These are phyloP conservation scores for Nematodospora valgi DNA, from an alignment of 805 yeast species.

Conservation along the genomic window DNA sequence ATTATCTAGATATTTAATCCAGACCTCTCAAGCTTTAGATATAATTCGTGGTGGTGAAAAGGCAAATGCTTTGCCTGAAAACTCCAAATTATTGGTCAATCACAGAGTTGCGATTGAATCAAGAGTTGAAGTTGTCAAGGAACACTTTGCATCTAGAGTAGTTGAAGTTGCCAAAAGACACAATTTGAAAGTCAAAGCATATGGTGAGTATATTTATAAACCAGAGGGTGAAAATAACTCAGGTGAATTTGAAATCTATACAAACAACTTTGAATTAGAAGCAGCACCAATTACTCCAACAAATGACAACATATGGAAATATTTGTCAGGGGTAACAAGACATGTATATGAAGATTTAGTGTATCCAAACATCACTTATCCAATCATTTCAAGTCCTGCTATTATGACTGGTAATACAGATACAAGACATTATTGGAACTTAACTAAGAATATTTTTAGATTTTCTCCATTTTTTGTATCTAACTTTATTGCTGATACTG, in stretches of 20 bases:
- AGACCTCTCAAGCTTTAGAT: conserved; percentile 39
- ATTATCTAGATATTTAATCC: conserved; percentile 25
- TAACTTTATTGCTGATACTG: conserved; percentile 29
- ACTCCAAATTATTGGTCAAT: conserved; percentile 28
- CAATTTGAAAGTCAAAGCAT: conserved; percentile 30
- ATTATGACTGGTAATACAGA: conserved; percentile 71
- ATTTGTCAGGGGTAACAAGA: conserved; percentile 42
- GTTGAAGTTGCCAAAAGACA: conserved; percentile 24
- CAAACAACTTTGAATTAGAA: conserved; percentile 22
- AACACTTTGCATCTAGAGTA: conserved; percentile 23
- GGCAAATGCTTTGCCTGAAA: conserved; percentile 40
- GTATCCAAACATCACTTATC: conserved; percentile 27
- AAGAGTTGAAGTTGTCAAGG: conserved; percentile 18
- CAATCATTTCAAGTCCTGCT: conserved; percentile 51
- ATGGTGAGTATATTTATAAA: conserved; percentile 22
- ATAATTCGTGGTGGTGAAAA: conserved; percentile 38
- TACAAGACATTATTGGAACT: conserved; percentile 60
- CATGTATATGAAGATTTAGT: conserved; percentile 47
- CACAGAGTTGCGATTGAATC: conserved; percentile 35
- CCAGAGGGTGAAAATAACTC: conserved; percentile 12
- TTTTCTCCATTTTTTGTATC: conserved; percentile 46
- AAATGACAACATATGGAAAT: conserved; percentile 36
- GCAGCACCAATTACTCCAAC: conserved; percentile 48
- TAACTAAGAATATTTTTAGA: conserved; percentile 60
- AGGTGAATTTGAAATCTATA: conserved; percentile 13